Percentiles rank a stretch among this genome's conserved stretches.
These are phyloP conservation scores for Xylaria nigripes DNA, from an alignment of 495 filamentous ascomycete genomes.

Conservation along the genomic window DNA sequence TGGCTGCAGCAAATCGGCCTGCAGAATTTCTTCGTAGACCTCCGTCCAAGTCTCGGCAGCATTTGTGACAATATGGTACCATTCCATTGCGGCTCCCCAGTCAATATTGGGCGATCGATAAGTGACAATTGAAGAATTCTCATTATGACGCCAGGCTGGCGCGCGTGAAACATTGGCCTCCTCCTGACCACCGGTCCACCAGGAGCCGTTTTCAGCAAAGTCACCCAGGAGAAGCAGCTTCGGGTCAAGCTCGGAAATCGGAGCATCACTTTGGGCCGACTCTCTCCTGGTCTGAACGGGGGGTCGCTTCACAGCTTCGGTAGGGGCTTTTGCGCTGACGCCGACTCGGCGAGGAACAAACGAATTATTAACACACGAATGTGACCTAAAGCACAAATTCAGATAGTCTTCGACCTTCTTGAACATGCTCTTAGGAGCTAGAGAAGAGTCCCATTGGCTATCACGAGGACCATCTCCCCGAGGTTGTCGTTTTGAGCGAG, in stretches of 20 bases:
- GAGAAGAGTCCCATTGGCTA: conserved; percentile 15
- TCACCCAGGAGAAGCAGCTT: conserved; percentile 75
- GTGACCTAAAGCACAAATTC: conserved; percentile 55
- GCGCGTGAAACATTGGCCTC: conserved; percentile 30
- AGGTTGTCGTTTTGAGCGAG: conserved; percentile 2
- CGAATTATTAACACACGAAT: conserved; percentile 63
- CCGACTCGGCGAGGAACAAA: conserved; percentile 47
- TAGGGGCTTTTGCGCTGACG: conserved; percentile 19
- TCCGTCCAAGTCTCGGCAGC: conserved; percentile 44
- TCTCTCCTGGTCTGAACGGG: conserved; percentile 24
- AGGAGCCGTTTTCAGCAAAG: conserved; percentile 72
- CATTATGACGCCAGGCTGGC: conserved; percentile 28
- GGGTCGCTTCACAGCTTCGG: conserved; percentile 16
- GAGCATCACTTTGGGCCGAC: conserved; percentile 21
- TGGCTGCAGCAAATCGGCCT: conserved; percentile 31
- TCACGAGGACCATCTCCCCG: conserved; percentile 3
- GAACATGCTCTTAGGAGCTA: conserved; percentile 48
- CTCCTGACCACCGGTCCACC: conserved; percentile 64
- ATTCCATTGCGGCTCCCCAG: conserved; percentile 63
- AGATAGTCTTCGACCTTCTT: conserved; percentile 70
- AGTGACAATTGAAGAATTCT: conserved; percentile 39
- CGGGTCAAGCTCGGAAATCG: conserved; percentile 51
- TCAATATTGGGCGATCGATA: conserved; percentile 63
- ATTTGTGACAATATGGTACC: conserved; percentile 66
- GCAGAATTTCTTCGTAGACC: conserved; percentile 45